Evolutionary conservation across 768 basidiomycete genomes (phyloP).

Genomic region (Strobilomyces echinocephalus): DNA sequence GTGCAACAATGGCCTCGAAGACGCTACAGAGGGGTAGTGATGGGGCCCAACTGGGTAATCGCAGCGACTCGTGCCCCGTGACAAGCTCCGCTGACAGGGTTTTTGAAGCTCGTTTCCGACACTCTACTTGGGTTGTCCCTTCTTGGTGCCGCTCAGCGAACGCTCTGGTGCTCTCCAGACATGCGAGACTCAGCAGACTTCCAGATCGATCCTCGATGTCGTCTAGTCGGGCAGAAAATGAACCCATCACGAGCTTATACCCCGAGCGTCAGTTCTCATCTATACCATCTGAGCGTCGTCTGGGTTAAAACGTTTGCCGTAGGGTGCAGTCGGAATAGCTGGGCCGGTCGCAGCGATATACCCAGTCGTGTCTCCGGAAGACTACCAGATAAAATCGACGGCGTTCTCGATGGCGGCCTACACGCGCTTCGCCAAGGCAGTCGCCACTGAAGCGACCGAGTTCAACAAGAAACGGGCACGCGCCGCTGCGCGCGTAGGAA

Average conservation of each 20-base stretch:
- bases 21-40: constrained; percentile 39
- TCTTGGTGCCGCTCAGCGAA: constrained; percentile 49
- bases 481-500: constrained; percentile 37
- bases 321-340: constrained; percentile 70
- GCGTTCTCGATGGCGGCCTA: constrained; percentile 53
- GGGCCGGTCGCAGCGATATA: constrained; percentile 65
- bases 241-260: constrained; percentile 68
- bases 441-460: constrained; percentile 37
- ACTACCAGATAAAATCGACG: constrained; percentile 45
- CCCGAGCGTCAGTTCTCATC: constrained; percentile 40
- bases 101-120: constrained; percentile 52
- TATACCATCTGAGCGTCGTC: background rate
- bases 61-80: background rate
- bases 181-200: background rate
- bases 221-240: constrained; percentile 68
- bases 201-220: constrained; percentile 53
- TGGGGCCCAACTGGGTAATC: constrained; percentile 48
- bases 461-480: constrained; percentile 40
- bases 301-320: background rate
- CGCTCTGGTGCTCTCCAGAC: background rate
- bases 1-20: constrained; percentile 52
- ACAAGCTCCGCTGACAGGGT: background rate
- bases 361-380: constrained; percentile 59
- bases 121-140: constrained; percentile 64
- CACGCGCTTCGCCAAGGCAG: constrained; percentile 35